Evolutionary conservation across 306 rosid species (phyloP), one percentile per base, ranked within the genome.

Genomic region (Echinosophora koreensis): DNA sequence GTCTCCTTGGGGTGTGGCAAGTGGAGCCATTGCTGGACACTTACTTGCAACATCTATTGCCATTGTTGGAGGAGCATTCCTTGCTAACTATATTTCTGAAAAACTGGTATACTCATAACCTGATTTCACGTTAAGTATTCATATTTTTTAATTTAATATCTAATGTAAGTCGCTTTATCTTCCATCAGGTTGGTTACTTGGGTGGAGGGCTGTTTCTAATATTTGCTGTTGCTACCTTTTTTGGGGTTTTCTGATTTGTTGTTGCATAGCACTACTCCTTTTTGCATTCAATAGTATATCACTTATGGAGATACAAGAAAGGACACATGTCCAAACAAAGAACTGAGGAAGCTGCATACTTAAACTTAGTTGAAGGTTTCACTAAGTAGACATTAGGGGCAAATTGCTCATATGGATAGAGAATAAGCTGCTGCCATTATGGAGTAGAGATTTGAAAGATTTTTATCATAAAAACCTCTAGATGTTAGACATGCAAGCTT

Each of bases 1-100:
- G 98, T 91, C 99, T 76, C 99, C 98, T 9, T 92, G 96, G 98
- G 99, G 99, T 47, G 98, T 91, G 81, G 99, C 97, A 4, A 81
- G 97, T 37, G 99, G 99, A 80, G 98, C 98, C 78, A 92, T 87
- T 46, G 95, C 91, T 3, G 98, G 98, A 60, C 98, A 96, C 72
- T 64, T 91, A 2, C 82, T 96, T 5, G 98, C 98, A 5, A 96
- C 99, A 18, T 66, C 83, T 52, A 80, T 92, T 60, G 98, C 97
- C 3, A 88, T 92, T 77, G 82, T 89, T 8, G 98, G 98, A 79
- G 99, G 99, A 56, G 97, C 98, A 57, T 77, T 96, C 72, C 99
- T 92, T 59, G 97, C 98, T 78, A 87, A 88, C 61, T 89, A 92
- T 91, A 96, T 96, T 77, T 96, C 99, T 52, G 98, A 96, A 88